Evolutionary conservation across 805 yeast species (phyloP), one percentile per base, ranked within the genome.

Genomic region (Kluyveromyces dobzhanskii): DNA sequence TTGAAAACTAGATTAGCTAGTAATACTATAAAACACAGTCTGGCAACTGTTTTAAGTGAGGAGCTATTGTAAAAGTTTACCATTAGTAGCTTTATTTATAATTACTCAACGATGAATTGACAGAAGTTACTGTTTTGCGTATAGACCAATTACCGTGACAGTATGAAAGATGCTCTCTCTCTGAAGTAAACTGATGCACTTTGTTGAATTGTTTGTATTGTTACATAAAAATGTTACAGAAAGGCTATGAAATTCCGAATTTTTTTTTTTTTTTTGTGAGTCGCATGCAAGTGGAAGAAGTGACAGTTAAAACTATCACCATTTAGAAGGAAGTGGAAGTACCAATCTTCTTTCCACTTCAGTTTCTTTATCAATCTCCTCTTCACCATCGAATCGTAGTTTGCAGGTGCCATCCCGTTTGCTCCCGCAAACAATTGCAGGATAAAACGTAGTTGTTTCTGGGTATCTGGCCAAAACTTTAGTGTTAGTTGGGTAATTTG

Each of bases 391-490:
- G 53, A 92, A 92, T 52, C 76, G 75, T 40, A 92, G 67, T 46
- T 86, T 65, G 46, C 94, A 90, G 10, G 71, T 73, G 0, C 88
- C 87, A 46, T 81, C 88, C 47, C 84, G 56, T 44, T 76, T 78
- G 34, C 75, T 70, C 0, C 94, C 88, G 17, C 79, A 78, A 2
- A 92, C 97, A 36, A 84, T 85, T 0, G 98, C 99, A 3, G 94
- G 85, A 53, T 92, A 92, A 52, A 92, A 92, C 0, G 97, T 88
- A 0, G 98, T 92, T 0, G 98, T 92, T 50, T 92, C 98, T 1
- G 98, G 98, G 53, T 92, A 92, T 51, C 94, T 71, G 0, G 97
- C 98, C 43, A 92, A 66, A 3, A 92, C 97, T 47, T 77, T 78
- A 0, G 87, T 70, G 0, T 94, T 92, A 28, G 76, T 65, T 0